Base-by-base conservation (phyloP, 1,284 basidiomycete genomes). In the Fomitopsis palustris region DNA sequence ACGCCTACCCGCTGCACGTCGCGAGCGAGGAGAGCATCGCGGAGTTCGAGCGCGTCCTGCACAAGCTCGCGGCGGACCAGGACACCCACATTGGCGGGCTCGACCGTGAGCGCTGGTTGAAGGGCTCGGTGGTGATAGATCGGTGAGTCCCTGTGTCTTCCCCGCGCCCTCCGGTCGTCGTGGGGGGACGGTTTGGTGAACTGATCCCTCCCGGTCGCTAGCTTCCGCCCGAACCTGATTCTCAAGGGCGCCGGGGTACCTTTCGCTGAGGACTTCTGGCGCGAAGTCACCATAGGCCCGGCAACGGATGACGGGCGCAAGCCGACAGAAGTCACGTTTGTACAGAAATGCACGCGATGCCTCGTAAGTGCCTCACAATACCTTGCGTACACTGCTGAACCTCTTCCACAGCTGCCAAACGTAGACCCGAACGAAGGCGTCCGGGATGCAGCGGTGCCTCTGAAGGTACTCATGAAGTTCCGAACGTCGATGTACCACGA, bases 211-310 rank as follows among this genome's bases (percentile, higher is more conserved):
- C 9, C 19, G 42, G 21, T 31, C 37, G 12, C 5, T 25, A 89
- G 87, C 65, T 91, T 90, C 74, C 75, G 89, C 52, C 88, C 89
- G 0, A 92, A 91, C 68, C 83, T 92, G 58, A 81, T 90, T 5
- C 68, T 90, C 63, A 74, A 75, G 57, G 89, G 89, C 21, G 76
- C 79, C 1, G 75, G 77, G 1, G 65, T 69, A 17, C 78, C 81
- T 1, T 83, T 81, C 64, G 72, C 76, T 0, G 81, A 83, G 64
- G 81, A 83, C 49, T 82, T 74, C 64, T 81, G 84, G 84, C 77
- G 80, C 64, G 81, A 84, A 66, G 79, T 91, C 42, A 64, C 70
- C 17, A 78, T 90, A 63, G 65, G 60, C 31, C 64, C 68, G 4
- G 21, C 57, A 2, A 74, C 7, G 25, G 10, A 23, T 61, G 64